Percentiles rank a stretch among this genome's conserved stretches.
These are phyloP conservation scores for Phytophthora tentaculata DNA, from an alignment of 352 stramenopile species.

Conservation along the genomic window DNA sequence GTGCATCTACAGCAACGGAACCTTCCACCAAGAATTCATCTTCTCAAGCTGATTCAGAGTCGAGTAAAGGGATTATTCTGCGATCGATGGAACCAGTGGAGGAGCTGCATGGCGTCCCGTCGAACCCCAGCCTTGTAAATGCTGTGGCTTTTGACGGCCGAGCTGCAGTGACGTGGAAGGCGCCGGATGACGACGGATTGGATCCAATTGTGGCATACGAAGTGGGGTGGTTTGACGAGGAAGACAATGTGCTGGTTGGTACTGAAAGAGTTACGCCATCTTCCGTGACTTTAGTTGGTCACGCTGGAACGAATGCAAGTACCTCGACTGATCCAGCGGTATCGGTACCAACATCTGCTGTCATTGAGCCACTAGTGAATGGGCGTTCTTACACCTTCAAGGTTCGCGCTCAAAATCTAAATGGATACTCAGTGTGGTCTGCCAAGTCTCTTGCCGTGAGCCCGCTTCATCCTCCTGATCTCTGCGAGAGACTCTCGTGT, in stretches of 20 bases:
- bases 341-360: constrained; percentile 43
- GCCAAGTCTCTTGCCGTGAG: constrained; percentile 76
- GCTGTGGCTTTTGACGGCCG: constrained; percentile 57
- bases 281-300: constrained; percentile 24
- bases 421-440: constrained; percentile 73
- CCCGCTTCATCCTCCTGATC: constrained; percentile 69
- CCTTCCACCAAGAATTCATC: neutral
- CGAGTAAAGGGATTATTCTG: neutral
- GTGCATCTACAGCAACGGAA: neutral
- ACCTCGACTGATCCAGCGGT: constrained; percentile 4
- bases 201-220: constrained; percentile 70
- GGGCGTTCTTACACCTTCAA: constrained; percentile 76
- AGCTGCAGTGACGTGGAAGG: constrained; percentile 69
- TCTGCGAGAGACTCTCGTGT: constrained; percentile 68
- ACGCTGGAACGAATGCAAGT: constrained; percentile 12
- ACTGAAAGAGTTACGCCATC: constrained; percentile 45
- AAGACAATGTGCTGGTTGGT: constrained; percentile 45
- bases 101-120: constrained; percentile 64
- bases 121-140: constrained; percentile 63
- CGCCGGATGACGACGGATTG: constrained; percentile 66
- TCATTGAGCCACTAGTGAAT: constrained; percentile 60
- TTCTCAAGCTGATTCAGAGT: constrained; percentile 8
- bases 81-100: constrained; percentile 8
- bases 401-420: constrained; percentile 66
- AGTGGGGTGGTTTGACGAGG: constrained; percentile 66